Base-by-base conservation (phyloP, 2,329 filamentous ascomycete genomes). In the Penicillium expansum region DNA sequence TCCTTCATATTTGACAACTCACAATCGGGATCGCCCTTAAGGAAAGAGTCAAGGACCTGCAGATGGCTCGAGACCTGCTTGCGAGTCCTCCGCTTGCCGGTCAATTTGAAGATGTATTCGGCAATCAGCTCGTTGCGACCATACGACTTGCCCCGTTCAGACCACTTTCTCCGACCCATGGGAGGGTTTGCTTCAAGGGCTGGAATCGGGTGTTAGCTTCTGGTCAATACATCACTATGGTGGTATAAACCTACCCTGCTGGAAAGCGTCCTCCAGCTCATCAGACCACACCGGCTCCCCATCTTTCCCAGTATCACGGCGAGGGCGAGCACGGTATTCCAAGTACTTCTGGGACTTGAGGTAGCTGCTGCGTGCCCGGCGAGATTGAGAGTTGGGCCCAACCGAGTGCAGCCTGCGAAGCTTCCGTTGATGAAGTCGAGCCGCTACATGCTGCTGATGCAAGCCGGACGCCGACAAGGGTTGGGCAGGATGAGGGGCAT, bases 1-100 rank as follows among this genome's bases (percentile, higher is more conserved):
- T 37, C 35, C 20, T 48, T 8, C 8, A 16, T 24, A 9, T 42
- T 29, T 39, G 37, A 3, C 27, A 44, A 71, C 79, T 76, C 70
- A 83, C 82, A 82, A 57, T 78, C 73, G 29, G 79, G 78, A 58
- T 83, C 79, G 5, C 79, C 76, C 60, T 77, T 76, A 37, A 86
- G 73, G 57, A 83, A 81, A 13, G 77, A 79, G 67, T 84, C 84
- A 20, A 87, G 74, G 2, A 86, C 83, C 69, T 87, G 84, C 27
- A 86, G 79, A 66, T 87, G 84, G 63, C 84, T 87, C 0, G 84
- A 86, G 5, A 87, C 82, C 65, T 86, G 82, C 68, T 87, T 87
- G 49, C 84, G 76, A 16, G 70, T 73, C 52, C 84, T 76, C 27
- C 64, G 67, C 55, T 80, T 79, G 22, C 83, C 82, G 7, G 83